Base-by-base conservation (phyloP, 2,329 filamentous ascomycete genomes). In the Penicillium sp. region DNA sequence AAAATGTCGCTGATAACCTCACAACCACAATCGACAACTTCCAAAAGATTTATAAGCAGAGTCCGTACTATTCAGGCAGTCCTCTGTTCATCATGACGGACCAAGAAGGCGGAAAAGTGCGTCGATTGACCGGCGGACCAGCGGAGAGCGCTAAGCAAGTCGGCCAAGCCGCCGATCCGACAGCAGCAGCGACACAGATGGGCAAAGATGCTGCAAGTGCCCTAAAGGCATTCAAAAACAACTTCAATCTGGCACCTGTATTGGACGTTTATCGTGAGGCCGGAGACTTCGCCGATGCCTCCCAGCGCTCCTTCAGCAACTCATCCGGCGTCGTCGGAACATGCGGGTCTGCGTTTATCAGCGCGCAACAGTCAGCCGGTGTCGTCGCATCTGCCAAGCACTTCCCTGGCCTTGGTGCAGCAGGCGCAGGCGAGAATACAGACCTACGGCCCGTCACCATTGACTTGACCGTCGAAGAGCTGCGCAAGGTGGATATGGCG, bases 1-100 rank as follows among this genome's bases (percentile, higher is more conserved):
- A 67, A 25, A 73, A 73, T 51, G 63, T 72, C 55, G 41, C 62
- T 27, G 59, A 57, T 38, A 65, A 70, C 38, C 57, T 71, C n/a
- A 47, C 62, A 25, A 50, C 53, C 10, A 50, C 54, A 8, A 63
- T 72, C 27, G 31, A 55, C 13, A 49, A 52, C 27, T 61, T 70
- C 39, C 70, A 72, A 51, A 44, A 56, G 21, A 52, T 64, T 6
- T 72, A 69, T 27, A 57, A 58, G 8, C 41, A 63, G 9, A 65
- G 63, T 29, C 50, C 58, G 0, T 59, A 55, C 5, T 65, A 70
- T 40, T 19, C 50, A 6, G 69, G 67, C 8, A 54, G 53, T 13
- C 69, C 70, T 1, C 58, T 72, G 1, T 53, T 70, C 5, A 69
- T 72, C 49, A 65, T 71, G 65, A 72, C 68, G 4, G 70, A 73